phyloP scores from a whole-genome alignment of 495 filamentous ascomycete genomes.

The Penicillium odoratum region DNA sequence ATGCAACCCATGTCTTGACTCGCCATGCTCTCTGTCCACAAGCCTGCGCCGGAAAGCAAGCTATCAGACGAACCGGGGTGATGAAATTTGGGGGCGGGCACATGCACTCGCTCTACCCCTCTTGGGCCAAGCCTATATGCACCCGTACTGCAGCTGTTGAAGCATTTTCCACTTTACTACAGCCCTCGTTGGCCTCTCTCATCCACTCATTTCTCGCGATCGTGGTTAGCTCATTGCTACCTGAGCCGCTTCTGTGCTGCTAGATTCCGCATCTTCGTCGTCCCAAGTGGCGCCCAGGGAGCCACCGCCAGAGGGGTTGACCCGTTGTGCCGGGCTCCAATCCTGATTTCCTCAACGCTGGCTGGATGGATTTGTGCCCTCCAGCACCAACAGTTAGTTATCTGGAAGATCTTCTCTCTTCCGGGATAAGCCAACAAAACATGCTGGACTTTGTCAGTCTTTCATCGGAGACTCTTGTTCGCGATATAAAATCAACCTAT shows the following conservation, averaged over 20 bases:
- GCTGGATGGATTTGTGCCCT: slow-evolving; percentile 10
- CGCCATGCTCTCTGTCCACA: slow-evolving; percentile 20
- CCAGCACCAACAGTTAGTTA: slow-evolving; percentile 15
- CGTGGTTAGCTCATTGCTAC: slow-evolving; percentile 8
- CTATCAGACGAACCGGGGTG: slow-evolving; percentile 14
- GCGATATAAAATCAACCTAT: slow-evolving; percentile 34
- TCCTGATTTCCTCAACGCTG: slow-evolving; percentile 25
- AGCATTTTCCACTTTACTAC: slow-evolving; percentile 16
- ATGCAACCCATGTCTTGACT: slow-evolving; percentile 19
- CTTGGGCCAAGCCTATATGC: slow-evolving; percentile 13
- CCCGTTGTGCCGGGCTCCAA: slow-evolving; percentile 35
- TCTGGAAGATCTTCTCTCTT: slow-evolving; percentile 28
- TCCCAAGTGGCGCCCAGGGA: slow-evolving; percentile 19
- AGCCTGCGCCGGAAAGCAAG: neutral
- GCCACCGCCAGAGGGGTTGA: slow-evolving; percentile 32
- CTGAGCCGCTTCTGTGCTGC: slow-evolving; percentile 22
- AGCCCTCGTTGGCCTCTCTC: slow-evolving; percentile 8
- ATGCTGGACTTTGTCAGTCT: slow-evolving; percentile 22
- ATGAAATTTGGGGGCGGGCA: neutral
- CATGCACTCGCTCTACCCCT: slow-evolving; percentile 19
- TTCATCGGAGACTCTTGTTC: slow-evolving; percentile 13
- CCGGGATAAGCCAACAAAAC: slow-evolving; percentile 11
- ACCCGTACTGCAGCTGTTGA: slow-evolving; percentile 22
- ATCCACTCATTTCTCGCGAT: slow-evolving; percentile 12
- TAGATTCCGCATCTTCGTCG: slow-evolving; percentile 10